Evolutionary conservation across 257 asterid genomes (phyloP).

Genomic region (Nyctanthes arbortristis): DNA sequence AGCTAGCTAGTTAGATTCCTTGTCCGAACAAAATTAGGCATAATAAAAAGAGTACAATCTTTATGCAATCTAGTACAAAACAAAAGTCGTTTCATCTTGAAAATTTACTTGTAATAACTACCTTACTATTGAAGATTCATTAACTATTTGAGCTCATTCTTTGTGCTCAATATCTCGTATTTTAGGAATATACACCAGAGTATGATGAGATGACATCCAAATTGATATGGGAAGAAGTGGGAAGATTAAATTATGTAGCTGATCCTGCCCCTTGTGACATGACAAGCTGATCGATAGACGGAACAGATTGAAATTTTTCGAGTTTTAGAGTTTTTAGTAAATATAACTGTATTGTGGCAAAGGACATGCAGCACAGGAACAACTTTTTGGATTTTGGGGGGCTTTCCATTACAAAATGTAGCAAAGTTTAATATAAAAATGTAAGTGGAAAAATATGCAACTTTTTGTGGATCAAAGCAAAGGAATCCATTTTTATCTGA

Average conservation of each 20-base stretch:
- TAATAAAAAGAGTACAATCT: background rate
- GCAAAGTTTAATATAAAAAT: background rate
- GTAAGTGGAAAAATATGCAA: background rate
- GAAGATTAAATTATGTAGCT: constrained; percentile 43
- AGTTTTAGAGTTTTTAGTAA: background rate
- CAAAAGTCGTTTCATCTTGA: background rate
- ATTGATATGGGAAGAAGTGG: constrained; percentile 43
- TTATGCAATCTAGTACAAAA: background rate
- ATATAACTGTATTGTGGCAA: background rate
- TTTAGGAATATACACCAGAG: constrained; percentile 78
- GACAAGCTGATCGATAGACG: background rate
- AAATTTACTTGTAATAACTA: background rate
- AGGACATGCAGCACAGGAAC: constrained; percentile 6
- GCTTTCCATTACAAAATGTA: background rate
- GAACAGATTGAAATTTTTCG: background rate
- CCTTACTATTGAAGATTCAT: background rate
- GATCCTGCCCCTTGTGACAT: constrained; percentile 47
- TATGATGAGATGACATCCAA: constrained; percentile 54
- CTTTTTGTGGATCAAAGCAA: background rate
- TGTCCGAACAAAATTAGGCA: background rate
- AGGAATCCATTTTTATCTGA: background rate
- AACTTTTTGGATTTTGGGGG: background rate
- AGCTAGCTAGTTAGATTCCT: too few species aligned
- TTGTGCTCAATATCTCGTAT: background rate
- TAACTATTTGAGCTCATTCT: background rate